phyloP scores from a whole-genome alignment of 2,329 filamentous ascomycete genomes.

The Colletotrichum lini region DNA sequence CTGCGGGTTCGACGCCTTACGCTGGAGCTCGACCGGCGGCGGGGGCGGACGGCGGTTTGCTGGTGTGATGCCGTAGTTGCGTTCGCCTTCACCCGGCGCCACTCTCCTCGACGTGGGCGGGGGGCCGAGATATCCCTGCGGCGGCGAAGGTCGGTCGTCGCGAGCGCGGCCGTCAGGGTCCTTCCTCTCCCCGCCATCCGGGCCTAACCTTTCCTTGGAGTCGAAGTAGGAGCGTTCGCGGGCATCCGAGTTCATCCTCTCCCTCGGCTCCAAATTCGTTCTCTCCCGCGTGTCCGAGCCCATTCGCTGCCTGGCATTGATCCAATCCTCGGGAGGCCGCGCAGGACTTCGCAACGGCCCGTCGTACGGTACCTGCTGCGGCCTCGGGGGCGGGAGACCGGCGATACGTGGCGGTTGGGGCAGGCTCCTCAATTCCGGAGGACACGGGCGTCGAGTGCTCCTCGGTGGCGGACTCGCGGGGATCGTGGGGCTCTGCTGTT shows the following conservation, averaged over 20 bases:
- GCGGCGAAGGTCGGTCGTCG: slow-evolving; percentile 9
- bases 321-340: slow-evolving; percentile 13
- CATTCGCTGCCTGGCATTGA: slow-evolving; percentile 13
- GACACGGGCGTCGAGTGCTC: slow-evolving; percentile 37
- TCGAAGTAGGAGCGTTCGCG: slow-evolving; percentile 1
- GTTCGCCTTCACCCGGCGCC: slow-evolving; percentile 38
- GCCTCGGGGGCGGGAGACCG: slow-evolving; percentile 21
- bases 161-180: neutral
- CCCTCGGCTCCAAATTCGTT: slow-evolving; percentile 3
- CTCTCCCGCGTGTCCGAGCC: slow-evolving; percentile 18
- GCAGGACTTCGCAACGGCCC: slow-evolving; percentile 27
- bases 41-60: slow-evolving; percentile 40
- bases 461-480: slow-evolving; percentile 37
- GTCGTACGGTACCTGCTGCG: slow-evolving; percentile 30
- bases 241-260: slow-evolving; percentile 18
- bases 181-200: slow-evolving; percentile 6
- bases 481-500: neutral
- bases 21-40: slow-evolving; percentile 32
- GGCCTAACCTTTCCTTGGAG: neutral
- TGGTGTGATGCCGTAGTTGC: slow-evolving; percentile 40
- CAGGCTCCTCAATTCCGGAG: slow-evolving; percentile 29
- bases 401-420: slow-evolving; percentile 7
- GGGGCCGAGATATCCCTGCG: slow-evolving; percentile 35
- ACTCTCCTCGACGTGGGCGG: slow-evolving; percentile 20
- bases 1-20: slow-evolving; percentile 37